Conservation (phyloP, 441 rosid species). For the Isatis lusitanica region DNA sequence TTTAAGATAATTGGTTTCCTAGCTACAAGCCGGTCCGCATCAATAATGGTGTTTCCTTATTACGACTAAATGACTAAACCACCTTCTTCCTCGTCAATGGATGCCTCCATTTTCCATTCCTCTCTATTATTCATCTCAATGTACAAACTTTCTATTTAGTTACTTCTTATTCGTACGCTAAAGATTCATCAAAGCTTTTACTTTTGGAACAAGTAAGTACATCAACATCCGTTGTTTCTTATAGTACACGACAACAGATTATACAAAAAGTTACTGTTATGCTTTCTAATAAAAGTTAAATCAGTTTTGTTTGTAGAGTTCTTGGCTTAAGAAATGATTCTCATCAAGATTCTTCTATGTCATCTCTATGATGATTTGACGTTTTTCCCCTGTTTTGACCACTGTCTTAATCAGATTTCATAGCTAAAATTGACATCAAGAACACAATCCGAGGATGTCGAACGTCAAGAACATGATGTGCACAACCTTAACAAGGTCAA, state of each 20-base stretch:
- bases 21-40: not conserved
- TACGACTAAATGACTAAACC: constrained; percentile 7
- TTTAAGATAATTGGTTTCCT: not conserved
- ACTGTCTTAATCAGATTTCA: not conserved
- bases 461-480: constrained; percentile 23
- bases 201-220: constrained; percentile 29
- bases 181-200: constrained; percentile 15
- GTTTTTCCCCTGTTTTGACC: not conserved
- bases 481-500: constrained; percentile 26
- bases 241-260: not conserved
- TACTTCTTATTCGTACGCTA: not conserved
- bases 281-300: not conserved
- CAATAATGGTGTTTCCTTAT: constrained; percentile 21
- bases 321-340: not conserved
- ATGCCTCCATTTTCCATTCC: not conserved
- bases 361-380: not conserved
- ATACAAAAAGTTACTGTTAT: not conserved
- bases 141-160: not conserved
- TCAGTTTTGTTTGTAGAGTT: not conserved
- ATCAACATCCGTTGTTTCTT: constrained; percentile 5
- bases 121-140: not conserved
- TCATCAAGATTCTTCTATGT: not conserved
- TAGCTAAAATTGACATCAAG: constrained; percentile 5
- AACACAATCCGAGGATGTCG: not conserved
- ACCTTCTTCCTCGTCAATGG: constrained; percentile 23